Evolutionary conservation across 495 filamentous ascomycete species (phyloP), one percentile per base, ranked within the genome.

Genomic region (Penicillium diatomitis): DNA sequence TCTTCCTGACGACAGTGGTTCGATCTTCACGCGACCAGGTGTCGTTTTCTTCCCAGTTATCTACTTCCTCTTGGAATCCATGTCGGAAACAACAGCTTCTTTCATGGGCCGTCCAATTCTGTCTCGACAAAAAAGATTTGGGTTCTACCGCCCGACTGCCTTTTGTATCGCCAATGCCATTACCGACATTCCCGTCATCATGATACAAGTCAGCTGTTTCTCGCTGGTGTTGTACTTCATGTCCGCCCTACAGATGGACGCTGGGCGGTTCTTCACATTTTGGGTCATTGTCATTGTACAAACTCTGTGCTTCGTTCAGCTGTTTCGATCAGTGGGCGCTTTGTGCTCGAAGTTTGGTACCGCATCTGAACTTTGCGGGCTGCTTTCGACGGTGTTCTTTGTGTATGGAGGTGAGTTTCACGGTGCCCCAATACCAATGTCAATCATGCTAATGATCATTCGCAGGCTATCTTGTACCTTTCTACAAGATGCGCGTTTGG

Each of bases 391-490:
- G 0, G 62, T 94, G 5, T 87, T 89, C 62, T 83, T 94, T 43
- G 69, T 88, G 20, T 91, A 88, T 4, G 82, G 80, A 38, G 88
- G 87, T 49, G 85, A 85, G 65, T 61, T 8, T 3, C 32, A 30
- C 2, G 20, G 20, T 20, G 20, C 20, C 20, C 20, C 20, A 20
- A 20, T 20, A 20, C 20, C 20, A 20, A 20, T 20, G 20, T 20
- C 20, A 20, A 20, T 20, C 20, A 20, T 20, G 20, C 20, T 20
- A 20, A 20, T 20, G 0, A 20, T 20, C 20, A 20, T 20, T 82
- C 56, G 85, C 80, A 64, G 90, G 91, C 6, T 97, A 95, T 63
- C 78, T 83, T 2, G 87, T 97, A 49, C 91, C 90, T 0, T 81
- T 81, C 47, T 59, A 64, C 36, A 62, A 69, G 30, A 95, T 95